Percentiles rank a stretch among this genome's conserved stretches.
phyloP scores from a whole-genome alignment of 345 rosid species.

The Eucalyptus polybractea region DNA sequence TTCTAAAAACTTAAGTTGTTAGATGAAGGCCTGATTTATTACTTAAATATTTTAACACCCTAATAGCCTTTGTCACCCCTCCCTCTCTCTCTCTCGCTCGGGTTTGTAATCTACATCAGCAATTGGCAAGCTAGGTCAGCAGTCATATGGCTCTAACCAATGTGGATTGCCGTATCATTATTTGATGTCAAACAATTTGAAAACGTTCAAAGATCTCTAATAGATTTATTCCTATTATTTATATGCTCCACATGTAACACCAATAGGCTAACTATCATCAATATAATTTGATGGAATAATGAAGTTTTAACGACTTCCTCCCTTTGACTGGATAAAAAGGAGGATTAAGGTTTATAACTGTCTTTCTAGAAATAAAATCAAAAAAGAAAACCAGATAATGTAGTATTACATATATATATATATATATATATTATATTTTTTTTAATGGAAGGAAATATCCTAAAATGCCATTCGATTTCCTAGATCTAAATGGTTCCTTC shows the following conservation, averaged over 20 bases:
- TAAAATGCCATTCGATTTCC: neutral
- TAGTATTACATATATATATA: too few species aligned
- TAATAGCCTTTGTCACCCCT: accelerated
- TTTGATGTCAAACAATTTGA: neutral
- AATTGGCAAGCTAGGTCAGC: neutral
- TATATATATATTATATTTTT: too few species aligned
- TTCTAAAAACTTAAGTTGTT: accelerated
- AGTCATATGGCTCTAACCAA: neutral
- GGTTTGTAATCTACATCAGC: too few species aligned
- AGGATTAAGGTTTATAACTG: neutral
- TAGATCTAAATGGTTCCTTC: neutral
- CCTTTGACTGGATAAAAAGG: neutral
- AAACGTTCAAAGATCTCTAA: neutral
- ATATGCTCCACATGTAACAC: neutral
- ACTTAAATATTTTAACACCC: too few species aligned
- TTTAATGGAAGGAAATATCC: neutral
- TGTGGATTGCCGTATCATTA: neutral
- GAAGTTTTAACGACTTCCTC: neutral
- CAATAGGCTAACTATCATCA: neutral
- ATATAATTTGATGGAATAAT: neutral
- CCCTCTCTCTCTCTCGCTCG: too few species aligned
- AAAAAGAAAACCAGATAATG: neutral
- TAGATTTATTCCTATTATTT: neutral
- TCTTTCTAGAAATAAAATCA: neutral
- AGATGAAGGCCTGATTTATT: accelerated